Base-by-base conservation (phyloP, 805 yeast genomes). In the Cyberlindnera euphorbiiphila region DNA sequence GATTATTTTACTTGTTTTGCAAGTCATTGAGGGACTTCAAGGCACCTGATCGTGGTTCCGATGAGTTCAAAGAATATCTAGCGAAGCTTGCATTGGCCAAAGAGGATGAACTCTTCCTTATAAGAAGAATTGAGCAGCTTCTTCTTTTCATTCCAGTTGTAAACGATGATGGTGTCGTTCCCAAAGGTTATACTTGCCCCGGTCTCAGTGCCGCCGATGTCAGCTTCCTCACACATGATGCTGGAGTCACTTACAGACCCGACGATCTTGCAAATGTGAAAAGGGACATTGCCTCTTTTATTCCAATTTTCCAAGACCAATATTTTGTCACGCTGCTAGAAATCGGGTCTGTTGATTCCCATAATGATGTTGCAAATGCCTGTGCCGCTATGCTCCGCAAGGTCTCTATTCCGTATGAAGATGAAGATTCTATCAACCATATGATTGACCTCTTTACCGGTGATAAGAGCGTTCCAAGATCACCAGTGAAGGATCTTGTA, bases 151-250 rank as follows among this genome's bases (percentile, higher is more conserved):
- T 62, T 29, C 79, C 88, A 1, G 56, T 68, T 34, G 43, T 59
- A 37, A 50, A 59, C 20, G 60, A 56, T 27, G 57, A 63, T n/a
- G 64, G 65, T 16, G 41, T 50, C 4, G 65, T 69, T 11, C 74
- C 76, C 26, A 61, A 62, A 42, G 68, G 69, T 8, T 62, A 67
- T 41, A 56, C 67, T 3, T 69, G 76, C 40, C 87, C 91, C 0
- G 95, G 95, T 0, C 60, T 88, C 35, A 65, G 80, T 11, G 56
- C 66, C 0, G 54, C 54, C 0, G 87, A 82, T 28, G 70, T 74
- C 14, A 56, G 73, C 1, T 85, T 81, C 48, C 75, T 86, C 48
- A 81, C 86, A 0, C 70, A 68, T 37, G 74, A 74, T 45, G 86
- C 91, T 3, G 91, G 89, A 19, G 73, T 78, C 1, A 57, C 72